Evolutionary conservation across 257 asterid species (phyloP).

Genomic region (Echium plantagineum): DNA sequence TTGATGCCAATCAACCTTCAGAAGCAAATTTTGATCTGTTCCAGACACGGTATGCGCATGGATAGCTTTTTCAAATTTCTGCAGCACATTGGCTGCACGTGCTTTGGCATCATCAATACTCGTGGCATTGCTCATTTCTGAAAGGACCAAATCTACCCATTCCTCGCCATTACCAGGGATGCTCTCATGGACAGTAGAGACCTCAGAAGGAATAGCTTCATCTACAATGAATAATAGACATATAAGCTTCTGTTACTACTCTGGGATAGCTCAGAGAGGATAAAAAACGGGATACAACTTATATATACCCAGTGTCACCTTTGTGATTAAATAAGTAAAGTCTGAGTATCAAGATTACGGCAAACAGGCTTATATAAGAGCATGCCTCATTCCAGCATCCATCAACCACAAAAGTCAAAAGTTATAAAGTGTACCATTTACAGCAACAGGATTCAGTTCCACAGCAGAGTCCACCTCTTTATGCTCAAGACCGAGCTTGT

Average conservation of each 20-base stretch:
- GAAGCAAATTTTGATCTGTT: slow-evolving; percentile 39
- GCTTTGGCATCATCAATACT: slow-evolving; percentile 67
- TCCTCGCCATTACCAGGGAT: slow-evolving; percentile 57
- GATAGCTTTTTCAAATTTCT: slow-evolving; percentile 63
- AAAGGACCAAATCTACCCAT: slow-evolving; percentile 71
- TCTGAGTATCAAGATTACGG: background rate
- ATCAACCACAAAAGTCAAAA: background rate
- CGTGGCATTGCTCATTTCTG: slow-evolving; percentile 57
- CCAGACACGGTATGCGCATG: slow-evolving; percentile 28
- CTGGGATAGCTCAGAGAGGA: background rate
- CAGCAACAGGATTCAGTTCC: slow-evolving; percentile 25
- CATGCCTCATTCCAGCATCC: background rate
- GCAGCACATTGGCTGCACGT: slow-evolving; percentile 48
- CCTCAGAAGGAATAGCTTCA: slow-evolving; percentile 20
- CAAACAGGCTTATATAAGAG: background rate
- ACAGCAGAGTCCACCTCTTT: slow-evolving; percentile 21
- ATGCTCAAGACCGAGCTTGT: slow-evolving; percentile 31
- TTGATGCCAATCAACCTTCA: slow-evolving; percentile 29
- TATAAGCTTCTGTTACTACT: background rate
- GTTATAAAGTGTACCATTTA: slow-evolving; percentile 22
- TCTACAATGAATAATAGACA: slow-evolving; percentile 15
- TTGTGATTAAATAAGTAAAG: background rate
- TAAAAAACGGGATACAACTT: background rate
- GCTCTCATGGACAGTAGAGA: slow-evolving; percentile 25
- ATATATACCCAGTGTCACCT: background rate